These are phyloP conservation scores for Quercus agrifolia DNA, from an alignment of 306 rosid genomes.

Conservation along the genomic window DNA sequence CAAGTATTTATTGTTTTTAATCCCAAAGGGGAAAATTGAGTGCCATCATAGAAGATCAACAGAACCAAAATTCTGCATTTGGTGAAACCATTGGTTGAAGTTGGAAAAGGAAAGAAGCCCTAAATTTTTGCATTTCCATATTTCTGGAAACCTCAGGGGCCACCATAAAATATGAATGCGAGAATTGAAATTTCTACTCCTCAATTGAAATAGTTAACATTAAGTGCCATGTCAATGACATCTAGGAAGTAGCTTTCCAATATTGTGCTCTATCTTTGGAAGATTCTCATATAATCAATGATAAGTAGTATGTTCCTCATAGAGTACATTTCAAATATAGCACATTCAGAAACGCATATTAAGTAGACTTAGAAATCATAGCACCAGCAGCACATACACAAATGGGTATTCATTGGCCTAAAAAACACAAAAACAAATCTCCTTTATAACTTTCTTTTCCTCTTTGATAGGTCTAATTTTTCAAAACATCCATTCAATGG, in stretches of 20 bases:
- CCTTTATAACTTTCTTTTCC: neutral
- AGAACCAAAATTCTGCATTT: neutral
- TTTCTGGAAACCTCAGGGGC: neutral
- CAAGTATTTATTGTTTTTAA: neutral
- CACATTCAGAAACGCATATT: neutral
- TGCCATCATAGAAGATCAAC: neutral
- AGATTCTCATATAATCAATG: neutral
- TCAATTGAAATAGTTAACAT: neutral
- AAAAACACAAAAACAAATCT: neutral
- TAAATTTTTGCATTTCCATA: neutral
- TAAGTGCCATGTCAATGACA: neutral
- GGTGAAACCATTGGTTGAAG: neutral
- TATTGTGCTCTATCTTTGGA: neutral
- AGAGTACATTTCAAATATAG: neutral
- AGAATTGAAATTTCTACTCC: neutral
- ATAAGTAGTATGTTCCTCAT: neutral
- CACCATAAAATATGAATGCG: neutral
- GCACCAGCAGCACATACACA: neutral
- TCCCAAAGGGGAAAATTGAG: neutral
- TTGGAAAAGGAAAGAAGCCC: neutral
- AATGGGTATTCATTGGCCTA: neutral
- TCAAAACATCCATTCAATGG: neutral
- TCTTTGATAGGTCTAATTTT: neutral
- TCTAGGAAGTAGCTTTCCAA: neutral
- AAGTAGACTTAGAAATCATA: neutral